Evolutionary conservation across 495 filamentous ascomycete species (phyloP), one percentile per base, ranked within the genome.

Genomic region (Podospora anserina): DNA sequence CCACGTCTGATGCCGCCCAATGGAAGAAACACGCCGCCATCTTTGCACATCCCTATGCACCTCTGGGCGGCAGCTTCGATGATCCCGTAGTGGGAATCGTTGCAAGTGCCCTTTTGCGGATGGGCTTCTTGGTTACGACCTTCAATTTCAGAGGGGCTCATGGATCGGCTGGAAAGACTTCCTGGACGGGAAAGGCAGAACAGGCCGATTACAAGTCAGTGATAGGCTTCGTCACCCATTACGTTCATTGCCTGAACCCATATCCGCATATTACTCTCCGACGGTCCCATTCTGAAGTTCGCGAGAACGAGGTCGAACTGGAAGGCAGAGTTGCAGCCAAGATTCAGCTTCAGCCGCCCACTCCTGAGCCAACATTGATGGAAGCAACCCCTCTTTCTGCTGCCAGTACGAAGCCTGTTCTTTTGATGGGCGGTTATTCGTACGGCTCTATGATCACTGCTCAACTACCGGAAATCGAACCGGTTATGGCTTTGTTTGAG

Each of bases 81-180:
- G 93, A 98, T 70, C 84, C 85, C 0, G 83, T 96, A 23, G 91
- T 99, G 16, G 79, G 85, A 34, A 79, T 86, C 26, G 76, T 91
- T 15, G 86, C 85, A 1, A 76, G 77, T 2, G 88, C 89, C 65
- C 81, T 97, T 27, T 76, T 96, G 6, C 77, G 82, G 4, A 74
- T 81, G 27, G 92, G 91, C 19, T 94, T 85, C 72, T 77, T 96
- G 2, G 92, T 97, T 19, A 90, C 84, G 5, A 96, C 92, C 1
- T 97, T 98, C 77, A 97, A 99, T 74, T 97, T 97, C 71, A 96
- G 95, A 77, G 95, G 95, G 65, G 92, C 92, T 0, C 87, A 87
- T n/a, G 78, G 77, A 20, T 93, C 91, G 0, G 84, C 87, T 56
- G 93, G 92, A 16, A 84, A 84, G 27, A 97, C 94, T 1, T 91